phyloP scores from a whole-genome alignment of 2,329 filamentous ascomycete species.

The Arthrinium phaeospermum region DNA sequence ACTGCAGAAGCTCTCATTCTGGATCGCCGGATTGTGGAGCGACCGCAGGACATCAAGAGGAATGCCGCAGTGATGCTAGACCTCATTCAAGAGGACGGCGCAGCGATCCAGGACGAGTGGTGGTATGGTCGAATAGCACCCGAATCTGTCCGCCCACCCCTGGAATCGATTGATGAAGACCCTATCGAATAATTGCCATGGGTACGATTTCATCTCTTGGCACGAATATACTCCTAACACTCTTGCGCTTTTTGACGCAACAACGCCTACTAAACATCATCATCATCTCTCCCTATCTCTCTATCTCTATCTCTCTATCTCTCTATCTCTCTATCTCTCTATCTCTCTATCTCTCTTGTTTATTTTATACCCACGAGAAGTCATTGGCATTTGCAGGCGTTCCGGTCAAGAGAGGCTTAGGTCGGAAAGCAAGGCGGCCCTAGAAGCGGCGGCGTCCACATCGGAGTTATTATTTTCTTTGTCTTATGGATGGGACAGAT shows the following conservation, averaged over 20 bases:
- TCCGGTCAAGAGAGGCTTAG: constrained; percentile 13
- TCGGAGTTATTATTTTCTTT: constrained; percentile 15
- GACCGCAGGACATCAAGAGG: constrained; percentile 65
- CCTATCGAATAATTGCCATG: constrained; percentile 41
- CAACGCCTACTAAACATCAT: neutral
- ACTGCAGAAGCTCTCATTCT: constrained; percentile 68
- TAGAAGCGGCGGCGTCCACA: constrained; percentile 13
- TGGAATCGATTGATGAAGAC: constrained; percentile 59
- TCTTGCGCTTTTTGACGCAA: neutral
- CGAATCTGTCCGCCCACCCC: constrained; percentile 59
- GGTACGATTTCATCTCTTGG: neutral
- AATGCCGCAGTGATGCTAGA: constrained; percentile 68
- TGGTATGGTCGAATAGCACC: constrained; percentile 60
- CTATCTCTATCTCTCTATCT: neutral
- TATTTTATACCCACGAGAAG: constrained; percentile 21
- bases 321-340: neutral
- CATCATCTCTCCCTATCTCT: neutral
- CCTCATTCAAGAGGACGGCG: constrained; percentile 66
- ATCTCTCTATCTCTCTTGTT: neutral
- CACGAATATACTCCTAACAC: neutral
- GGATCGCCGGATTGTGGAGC: constrained; percentile 62
- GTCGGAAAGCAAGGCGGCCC: constrained; percentile 1
- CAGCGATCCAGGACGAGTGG: constrained; percentile 67
- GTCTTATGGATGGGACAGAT: constrained; percentile 6
- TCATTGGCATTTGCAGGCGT: constrained; percentile 19